phyloP scores from a whole-genome alignment of 2,329 filamentous ascomycete genomes.

The Aschersonia sp. region DNA sequence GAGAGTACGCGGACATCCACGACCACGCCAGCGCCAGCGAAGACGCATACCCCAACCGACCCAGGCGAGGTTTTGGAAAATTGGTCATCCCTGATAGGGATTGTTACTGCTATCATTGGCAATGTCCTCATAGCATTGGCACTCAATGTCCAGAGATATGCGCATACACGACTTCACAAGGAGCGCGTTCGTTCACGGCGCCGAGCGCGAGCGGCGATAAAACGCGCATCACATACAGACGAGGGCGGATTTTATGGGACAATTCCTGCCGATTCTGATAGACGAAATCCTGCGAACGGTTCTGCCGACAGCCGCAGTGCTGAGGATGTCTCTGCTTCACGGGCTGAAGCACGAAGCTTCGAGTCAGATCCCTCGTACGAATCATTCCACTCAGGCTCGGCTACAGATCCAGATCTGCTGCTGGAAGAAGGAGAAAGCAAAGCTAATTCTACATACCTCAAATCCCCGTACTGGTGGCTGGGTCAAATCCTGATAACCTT shows the following conservation, averaged over 20 bases:
- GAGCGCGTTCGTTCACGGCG: constrained; percentile 47
- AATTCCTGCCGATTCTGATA: constrained; percentile 9
- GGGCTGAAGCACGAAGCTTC: constrained; percentile 8
- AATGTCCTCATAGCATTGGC: constrained; percentile 92
- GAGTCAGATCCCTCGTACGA: constrained; percentile 38
- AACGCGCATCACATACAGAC: constrained; percentile 21
- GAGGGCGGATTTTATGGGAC: constrained; percentile 20
- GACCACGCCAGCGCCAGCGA: constrained; percentile 1
- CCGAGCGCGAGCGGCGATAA: constrained; percentile 38
- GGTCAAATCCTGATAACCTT: constrained; percentile 86
- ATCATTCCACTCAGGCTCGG: constrained; percentile 28
- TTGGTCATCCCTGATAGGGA: constrained; percentile 93
- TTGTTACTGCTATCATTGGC: constrained; percentile 79
- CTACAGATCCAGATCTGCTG: constrained; percentile 10
- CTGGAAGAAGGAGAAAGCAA: constrained; percentile 16
- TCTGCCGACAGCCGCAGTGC: no score
- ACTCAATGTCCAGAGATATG: constrained; percentile 91
- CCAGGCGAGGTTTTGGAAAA: constrained; percentile 38
- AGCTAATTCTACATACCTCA: constrained; percentile 58
- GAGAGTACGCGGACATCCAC: background rate
- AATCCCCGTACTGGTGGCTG: constrained; percentile 90
- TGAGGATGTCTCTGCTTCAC: no score
- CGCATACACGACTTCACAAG: constrained; percentile 70
- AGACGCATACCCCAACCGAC: constrained; percentile 12
- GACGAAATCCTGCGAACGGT: constrained; percentile 6